Evolutionary conservation across 192 early-diverging fungal species (phyloP).

Genomic region (Backusella tarrabulga): DNA sequence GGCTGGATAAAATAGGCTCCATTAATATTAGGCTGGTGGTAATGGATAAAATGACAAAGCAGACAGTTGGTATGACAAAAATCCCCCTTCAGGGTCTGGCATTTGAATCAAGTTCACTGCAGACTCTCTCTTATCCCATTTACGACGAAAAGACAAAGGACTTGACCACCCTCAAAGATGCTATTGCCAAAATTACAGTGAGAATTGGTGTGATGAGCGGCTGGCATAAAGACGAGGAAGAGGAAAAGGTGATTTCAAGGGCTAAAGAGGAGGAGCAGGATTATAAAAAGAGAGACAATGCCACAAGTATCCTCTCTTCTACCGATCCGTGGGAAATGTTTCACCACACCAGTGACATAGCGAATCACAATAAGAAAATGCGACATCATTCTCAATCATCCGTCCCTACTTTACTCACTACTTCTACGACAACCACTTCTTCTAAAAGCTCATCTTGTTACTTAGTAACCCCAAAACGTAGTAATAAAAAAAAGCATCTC

Average conservation of each 20-base stretch:
- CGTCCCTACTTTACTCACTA: constrained; percentile 8
- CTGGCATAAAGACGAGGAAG: constrained; percentile 27
- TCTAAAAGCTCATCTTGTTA: constrained; percentile 3
- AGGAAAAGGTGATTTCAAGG: background rate
- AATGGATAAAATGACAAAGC: constrained; percentile 15
- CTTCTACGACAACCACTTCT: constrained; percentile 7
- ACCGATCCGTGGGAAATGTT: constrained; percentile 21
- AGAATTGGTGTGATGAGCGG: constrained; percentile 29
- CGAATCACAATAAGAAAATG: constrained; percentile 15
- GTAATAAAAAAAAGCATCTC: background rate
- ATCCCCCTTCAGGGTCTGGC: background rate
- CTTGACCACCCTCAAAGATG: background rate
- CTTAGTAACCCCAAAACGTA: background rate
- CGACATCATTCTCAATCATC: constrained; percentile 18
- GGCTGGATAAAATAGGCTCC: constrained; percentile 17
- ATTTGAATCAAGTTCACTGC: background rate
- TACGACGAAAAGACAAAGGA: background rate
- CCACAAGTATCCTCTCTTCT: background rate
- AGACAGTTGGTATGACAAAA: background rate
- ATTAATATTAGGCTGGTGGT: constrained; percentile 6
- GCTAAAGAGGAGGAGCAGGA: background rate
- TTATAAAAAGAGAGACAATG: constrained; percentile 3
- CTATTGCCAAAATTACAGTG: constrained; percentile 27
- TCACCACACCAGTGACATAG: background rate
- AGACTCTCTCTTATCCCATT: background rate